Evolutionary conservation across 225 moss, liverwort and hornwort species (phyloP).

Genomic region (Asterella californica): DNA sequence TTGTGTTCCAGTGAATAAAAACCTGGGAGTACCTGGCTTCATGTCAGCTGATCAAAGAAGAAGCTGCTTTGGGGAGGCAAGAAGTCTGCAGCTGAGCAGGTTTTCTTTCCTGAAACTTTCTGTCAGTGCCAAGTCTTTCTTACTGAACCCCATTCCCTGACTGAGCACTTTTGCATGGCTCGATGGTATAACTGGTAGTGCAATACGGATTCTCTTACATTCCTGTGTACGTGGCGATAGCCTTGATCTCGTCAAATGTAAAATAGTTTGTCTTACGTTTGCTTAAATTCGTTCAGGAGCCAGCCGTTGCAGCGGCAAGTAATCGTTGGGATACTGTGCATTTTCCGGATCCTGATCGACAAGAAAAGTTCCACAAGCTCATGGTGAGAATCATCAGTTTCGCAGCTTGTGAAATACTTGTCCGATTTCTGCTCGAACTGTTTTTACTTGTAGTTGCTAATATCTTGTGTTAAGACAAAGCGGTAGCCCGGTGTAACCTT

Average conservation of each 20-base stretch:
- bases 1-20: constrained; percentile 77
- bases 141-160: neutral
- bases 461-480: neutral
- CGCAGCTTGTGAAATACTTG: neutral
- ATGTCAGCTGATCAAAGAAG: constrained; percentile 97
- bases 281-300: constrained; percentile 58
- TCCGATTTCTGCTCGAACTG: too few relatives aligned
- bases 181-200: neutral
- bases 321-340: constrained; percentile 99
- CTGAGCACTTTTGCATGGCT: neutral
- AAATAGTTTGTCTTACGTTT: neutral
- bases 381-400: constrained; percentile 56
- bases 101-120: constrained; percentile 12
- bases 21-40: constrained; percentile 83
- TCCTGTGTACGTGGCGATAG: neutral
- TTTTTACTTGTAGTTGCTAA: neutral
- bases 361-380: constrained; percentile 99
- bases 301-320: constrained; percentile 71
- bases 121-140: neutral
- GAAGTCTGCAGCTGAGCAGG: constrained; percentile 84
- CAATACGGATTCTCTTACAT: neutral
- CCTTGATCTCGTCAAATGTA: too few relatives aligned
- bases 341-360: constrained; percentile 91
- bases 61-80: constrained; percentile 97
- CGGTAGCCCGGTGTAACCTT: neutral